Base-by-base conservation (phyloP, 164 flowering plant genomes). In the Warburgia ugandensis region DNA sequence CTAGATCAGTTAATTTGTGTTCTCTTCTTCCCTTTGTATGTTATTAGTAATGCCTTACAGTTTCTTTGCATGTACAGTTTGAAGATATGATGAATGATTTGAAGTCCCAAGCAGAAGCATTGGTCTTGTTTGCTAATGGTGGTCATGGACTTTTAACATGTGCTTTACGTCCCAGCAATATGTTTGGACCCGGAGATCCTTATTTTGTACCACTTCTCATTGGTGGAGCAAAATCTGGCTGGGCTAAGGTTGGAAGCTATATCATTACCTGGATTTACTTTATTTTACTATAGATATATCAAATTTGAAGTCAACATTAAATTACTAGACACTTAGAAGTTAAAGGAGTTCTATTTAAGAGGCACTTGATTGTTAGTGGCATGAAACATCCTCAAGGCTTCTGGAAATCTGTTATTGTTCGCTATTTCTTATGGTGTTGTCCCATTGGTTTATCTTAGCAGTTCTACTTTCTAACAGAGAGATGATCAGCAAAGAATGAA, bases 121-220 rank as follows among this genome's bases (percentile, higher is more conserved):
- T 84, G 48, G 54, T 88, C 45, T 61, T 77, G 67, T 56, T 52
- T 71, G 80, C 97, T 25, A 92, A 85, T 60, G 56, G 69, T 40
- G 50, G 52, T 58, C 72, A 78, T 71, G 87, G 87, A 36, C 82
- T 88, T 44, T 51, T 85, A 55, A 92, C 99, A 14, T 88, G 95
- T 69, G 80, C 73, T 17, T 68, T 92, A 63, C 94, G 99, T 42
- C 86, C 96, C 28, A 71, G 91, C 77, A 80, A 74, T 68, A 76
- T 77, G 26, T 92, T 83, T 79, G 96, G 96, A 47, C 99, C 91
- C 40, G 85, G 80, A 50, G 99, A 87, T 48, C 55, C 62, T 29
- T 50, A 70, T n/a, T 45, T 88, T 56, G 43, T 82, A 43, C 85
- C 89, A 19, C 59, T 59, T 40, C 41, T 88, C 22, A 46, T 77